phyloP scores from a whole-genome alignment of 345 rosid species.

The Brassica carinata region DNA sequence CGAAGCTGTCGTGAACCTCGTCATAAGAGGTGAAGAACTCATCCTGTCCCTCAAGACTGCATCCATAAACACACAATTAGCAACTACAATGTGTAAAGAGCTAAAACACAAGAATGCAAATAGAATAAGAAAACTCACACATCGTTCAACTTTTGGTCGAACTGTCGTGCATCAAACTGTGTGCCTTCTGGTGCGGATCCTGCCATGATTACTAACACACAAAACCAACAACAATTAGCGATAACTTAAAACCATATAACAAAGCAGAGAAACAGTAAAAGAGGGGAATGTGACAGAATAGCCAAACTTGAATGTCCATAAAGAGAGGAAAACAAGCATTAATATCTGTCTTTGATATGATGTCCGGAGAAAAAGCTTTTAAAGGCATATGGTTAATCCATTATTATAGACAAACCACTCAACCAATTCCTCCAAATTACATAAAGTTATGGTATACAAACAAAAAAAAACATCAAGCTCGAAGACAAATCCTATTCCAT shows the following conservation, averaged over 20 bases:
- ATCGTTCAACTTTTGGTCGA: not conserved
- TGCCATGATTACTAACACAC: not conserved
- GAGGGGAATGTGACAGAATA: not conserved
- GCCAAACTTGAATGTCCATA: not conserved
- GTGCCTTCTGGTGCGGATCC: slow-evolving; percentile 1
- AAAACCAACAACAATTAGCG: not conserved
- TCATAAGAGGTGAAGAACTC: not conserved
- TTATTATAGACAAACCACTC: not conserved
- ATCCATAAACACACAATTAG: not conserved
- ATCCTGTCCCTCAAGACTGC: not conserved
- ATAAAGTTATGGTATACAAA: not conserved
- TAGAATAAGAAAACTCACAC: not conserved
- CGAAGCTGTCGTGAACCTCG: not conserved
- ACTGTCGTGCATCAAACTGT: not conserved
- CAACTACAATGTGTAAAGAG: not conserved
- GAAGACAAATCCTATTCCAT: not conserved
- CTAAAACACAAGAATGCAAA: not conserved
- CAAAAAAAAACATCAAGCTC: not conserved
- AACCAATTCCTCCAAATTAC: not conserved
- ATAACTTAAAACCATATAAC: not conserved
- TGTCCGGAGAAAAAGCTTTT: not conserved
- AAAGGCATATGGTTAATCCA: not conserved
- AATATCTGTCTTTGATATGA: not conserved
- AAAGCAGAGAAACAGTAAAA: not conserved
- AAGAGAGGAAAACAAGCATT: not conserved